These are phyloP conservation scores for Camillea tinctor DNA, from an alignment of 2,329 filamentous ascomycete genomes.

Conservation along the genomic window DNA sequence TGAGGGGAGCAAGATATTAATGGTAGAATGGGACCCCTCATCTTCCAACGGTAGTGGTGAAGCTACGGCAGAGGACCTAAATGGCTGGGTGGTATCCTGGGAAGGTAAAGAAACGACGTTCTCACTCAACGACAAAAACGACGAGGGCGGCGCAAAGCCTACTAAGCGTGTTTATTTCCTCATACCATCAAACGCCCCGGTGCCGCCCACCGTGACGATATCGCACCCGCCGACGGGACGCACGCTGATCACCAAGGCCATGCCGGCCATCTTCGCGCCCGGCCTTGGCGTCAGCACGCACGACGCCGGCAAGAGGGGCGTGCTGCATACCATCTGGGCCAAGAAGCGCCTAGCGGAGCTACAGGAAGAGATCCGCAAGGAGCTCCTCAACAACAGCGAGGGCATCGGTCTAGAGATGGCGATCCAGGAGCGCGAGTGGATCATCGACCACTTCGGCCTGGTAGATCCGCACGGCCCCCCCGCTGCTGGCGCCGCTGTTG, in stretches of 20 bases:
- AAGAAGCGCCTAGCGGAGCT: conserved; percentile 76
- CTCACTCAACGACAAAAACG: conserved; percentile 57
- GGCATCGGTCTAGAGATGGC: conserved; percentile 84
- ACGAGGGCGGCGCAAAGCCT: conserved; percentile 36
- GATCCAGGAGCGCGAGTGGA: conserved; percentile 80
- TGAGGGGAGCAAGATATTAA: conserved; percentile 85
- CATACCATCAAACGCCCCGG: conserved; percentile 66
- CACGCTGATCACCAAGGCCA: conserved; percentile 65
- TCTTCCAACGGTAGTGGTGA: conserved; percentile 39
- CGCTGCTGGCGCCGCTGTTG: conserved; percentile 5
- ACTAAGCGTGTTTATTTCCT: conserved; percentile 75
- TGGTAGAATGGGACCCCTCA: conserved; percentile 79
- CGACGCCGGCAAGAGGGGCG: conserved; percentile 71
- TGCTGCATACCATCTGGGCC: conserved; percentile 88
- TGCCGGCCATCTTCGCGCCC: conserved; percentile 83
- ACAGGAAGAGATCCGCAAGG: conserved; percentile 71
- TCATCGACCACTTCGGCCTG: conserved; percentile 76
- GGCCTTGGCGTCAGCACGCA: conserved; percentile 67
- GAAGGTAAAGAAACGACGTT: conserved; percentile 74
- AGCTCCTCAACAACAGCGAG: conserved; percentile 73
- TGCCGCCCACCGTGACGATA: conserved; percentile 73
- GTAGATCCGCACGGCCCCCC: conserved; percentile 36
- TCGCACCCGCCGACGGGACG: conserved; percentile 38
- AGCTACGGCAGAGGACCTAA: conserved; percentile 13
- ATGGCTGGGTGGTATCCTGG: conserved; percentile 76